These are phyloP conservation scores for Volutella citrinella DNA, from an alignment of 2,329 filamentous ascomycete genomes.

Conservation along the genomic window DNA sequence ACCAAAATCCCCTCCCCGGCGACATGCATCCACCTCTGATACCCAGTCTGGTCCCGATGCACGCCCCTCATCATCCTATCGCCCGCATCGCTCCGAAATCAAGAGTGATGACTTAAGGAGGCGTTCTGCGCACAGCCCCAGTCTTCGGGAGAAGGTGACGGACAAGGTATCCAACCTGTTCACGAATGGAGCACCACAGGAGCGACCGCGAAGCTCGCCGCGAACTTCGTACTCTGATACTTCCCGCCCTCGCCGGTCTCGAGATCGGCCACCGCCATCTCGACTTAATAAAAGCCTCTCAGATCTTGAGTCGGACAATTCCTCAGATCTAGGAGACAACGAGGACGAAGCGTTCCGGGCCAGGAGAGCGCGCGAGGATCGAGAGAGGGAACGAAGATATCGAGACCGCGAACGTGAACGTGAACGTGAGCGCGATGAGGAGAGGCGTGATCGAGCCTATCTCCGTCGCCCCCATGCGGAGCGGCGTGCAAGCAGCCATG, in stretches of 20 bases:
- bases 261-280: conserved; percentile 39
- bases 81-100: conserved; percentile 32
- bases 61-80: too few relatives aligned
- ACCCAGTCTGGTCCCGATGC: too few relatives aligned
- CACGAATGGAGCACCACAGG: conserved; percentile 32
- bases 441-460: conserved; percentile 33
- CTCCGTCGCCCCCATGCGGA: conserved; percentile 38
- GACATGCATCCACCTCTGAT: conserved; percentile 28
- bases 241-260: conserved; percentile 33
- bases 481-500: conserved; percentile 48
- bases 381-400: conserved; percentile 27
- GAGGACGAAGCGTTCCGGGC: conserved; percentile 29
- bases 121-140: conserved; percentile 34
- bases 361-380: conserved; percentile 22
- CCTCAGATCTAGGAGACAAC: conserved; percentile 32
- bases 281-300: conserved; percentile 41
- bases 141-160: conserved; percentile 42
- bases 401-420: conserved; percentile 32
- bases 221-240: conserved; percentile 31
- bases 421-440: conserved; percentile 37
- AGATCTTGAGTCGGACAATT: conserved; percentile 35
- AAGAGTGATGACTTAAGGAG: conserved; percentile 36
- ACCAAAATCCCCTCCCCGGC: conserved; percentile 29
- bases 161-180: conserved; percentile 45
- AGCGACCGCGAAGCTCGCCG: conserved; percentile 36